Evolutionary conservation across 305 asterid species (phyloP).

Genomic region (Stenogyne calaminthoides): DNA sequence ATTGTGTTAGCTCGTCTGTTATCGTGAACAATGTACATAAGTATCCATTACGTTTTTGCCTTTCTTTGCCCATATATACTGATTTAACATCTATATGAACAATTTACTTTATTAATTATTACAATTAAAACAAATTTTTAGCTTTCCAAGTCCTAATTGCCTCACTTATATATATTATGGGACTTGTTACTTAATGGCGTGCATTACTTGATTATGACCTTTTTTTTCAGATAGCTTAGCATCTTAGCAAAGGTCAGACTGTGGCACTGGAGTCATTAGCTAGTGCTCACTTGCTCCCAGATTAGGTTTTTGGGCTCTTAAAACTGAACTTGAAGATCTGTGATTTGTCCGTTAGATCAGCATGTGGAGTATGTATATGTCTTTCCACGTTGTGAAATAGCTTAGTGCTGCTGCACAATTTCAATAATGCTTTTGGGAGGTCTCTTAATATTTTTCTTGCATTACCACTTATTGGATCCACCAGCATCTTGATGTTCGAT

Average conservation of each 20-base stretch:
- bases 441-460: constrained; percentile 1
- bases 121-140: neutral
- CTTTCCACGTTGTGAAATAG: no score
- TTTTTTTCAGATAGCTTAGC: constrained; percentile 65
- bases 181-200: constrained; percentile 14
- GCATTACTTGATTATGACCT: constrained; percentile 9
- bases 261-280: constrained; percentile 46
- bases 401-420: constrained; percentile 36
- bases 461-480: constrained; percentile 19
- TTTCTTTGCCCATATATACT: constrained; percentile 21
- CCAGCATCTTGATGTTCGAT: constrained; percentile 5
- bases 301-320: constrained; percentile 38
- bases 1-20: neutral
- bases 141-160: constrained; percentile 23
- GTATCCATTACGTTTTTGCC: constrained; percentile 20
- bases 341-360: constrained; percentile 89
- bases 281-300: no score
- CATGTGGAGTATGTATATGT: constrained; percentile 26
- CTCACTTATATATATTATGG: constrained; percentile 7
- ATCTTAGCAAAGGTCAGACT: constrained; percentile 82
- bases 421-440: constrained; percentile 32
- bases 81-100: neutral
- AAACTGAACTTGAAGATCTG: constrained; percentile 99
- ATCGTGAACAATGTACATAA: constrained; percentile 73
- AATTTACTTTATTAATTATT: neutral